A percentile compares a stretch with the other conserved stretches of the same genome.
Conservation (phyloP, 345 rosid genomes). For the Populus davidiana region DNA sequence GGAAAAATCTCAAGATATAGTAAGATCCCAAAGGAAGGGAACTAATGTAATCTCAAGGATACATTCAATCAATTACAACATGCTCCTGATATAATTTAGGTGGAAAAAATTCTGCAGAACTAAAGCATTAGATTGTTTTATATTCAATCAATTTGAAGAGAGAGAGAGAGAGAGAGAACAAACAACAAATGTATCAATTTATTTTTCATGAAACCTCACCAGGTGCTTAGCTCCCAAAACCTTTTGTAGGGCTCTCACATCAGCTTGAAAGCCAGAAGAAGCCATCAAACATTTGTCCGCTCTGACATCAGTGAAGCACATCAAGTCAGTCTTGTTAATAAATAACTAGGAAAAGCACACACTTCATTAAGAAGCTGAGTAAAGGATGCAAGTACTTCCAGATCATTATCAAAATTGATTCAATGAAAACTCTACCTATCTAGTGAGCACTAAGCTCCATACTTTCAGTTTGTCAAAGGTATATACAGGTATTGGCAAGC, state of each 20-base stretch:
- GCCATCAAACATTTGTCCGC: constrained; percentile 82
- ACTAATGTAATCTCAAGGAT: background rate
- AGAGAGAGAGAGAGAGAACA: background rate
- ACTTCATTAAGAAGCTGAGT: background rate
- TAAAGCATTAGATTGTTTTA: background rate
- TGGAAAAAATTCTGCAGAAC: background rate
- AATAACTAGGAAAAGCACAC: background rate
- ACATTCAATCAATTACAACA: background rate
- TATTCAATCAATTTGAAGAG: background rate
- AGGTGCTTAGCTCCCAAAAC: constrained; percentile 73
- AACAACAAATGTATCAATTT: background rate
- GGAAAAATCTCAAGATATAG: background rate
- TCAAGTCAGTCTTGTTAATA: background rate
- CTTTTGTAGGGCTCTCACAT: constrained; percentile 90
- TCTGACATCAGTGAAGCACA: constrained; percentile 37
- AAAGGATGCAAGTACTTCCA: background rate
- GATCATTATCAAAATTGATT: background rate
- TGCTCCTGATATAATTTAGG: background rate
- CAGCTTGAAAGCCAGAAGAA: constrained; percentile 97
- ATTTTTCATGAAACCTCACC: constrained; percentile 49
- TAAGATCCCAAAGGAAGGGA: background rate
- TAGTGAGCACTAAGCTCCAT: background rate
- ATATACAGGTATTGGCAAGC: background rate
- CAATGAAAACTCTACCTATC: background rate
- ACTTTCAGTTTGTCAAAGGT: background rate